Base-by-base conservation (phyloP, 2,329 filamentous ascomycete species). In the Aspergillus persii region DNA sequence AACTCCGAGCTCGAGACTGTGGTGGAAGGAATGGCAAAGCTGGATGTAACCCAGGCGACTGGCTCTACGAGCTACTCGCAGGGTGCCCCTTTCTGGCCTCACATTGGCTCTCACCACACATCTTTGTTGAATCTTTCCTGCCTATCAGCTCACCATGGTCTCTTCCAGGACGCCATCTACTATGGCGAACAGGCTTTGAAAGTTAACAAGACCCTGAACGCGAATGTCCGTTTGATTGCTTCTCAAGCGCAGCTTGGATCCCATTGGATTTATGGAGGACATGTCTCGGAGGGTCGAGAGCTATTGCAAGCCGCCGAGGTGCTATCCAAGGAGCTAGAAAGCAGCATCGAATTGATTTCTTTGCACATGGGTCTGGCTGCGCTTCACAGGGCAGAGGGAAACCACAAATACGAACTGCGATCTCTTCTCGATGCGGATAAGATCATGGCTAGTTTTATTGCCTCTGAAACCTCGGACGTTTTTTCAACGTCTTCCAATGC, bases 151-250 rank as follows among this genome's bases (percentile, higher is more conserved):
- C 89, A 96, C 64, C 85, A 95, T 63, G 95, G 95, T 30, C 84
- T 96, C 76, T 91, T 92, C 63, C 88, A 91, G 61, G 94, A 98
- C 72, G 94, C 94, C 2, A 78, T 94, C 0, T 95, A 93, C 71
- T 96, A 96, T 66, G 88, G 89, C 1, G 89, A 97, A 66, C 90
- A 95, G 67, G 92, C 92, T 0, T 81, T 89, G 56, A 91, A 89
- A 68, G 84, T 96, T 60, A 91, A 91, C 26, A 82, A 83, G 59
- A 85, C 84, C n/a, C 84, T 90, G 8, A 80, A 84, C 51, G 87
- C 89, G 0, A 80, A 84, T 39, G 81, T 87, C 11, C 76, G 83
- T 1, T 71, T 79, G 30, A 74, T 79, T 23, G 76, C 80, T 44
- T 80, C 79, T 50, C 74, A 80, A 66, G 76, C 78, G 52, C 68